Evolutionary conservation across 768 basidiomycete species (phyloP).

Genomic region (Naematelia encephala): DNA sequence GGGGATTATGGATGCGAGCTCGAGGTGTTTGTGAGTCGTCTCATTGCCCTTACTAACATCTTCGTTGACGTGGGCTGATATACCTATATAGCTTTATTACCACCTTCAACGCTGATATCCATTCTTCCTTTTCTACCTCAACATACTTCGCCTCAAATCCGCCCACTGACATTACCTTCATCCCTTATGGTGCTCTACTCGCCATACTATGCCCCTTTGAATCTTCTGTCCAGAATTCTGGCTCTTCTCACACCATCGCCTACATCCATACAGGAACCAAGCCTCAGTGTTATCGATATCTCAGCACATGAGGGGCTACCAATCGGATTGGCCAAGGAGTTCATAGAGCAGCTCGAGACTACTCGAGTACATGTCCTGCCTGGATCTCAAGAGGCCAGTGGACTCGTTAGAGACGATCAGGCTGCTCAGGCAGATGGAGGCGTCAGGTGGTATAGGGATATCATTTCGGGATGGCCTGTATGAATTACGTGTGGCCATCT

Average conservation of each 20-base stretch:
- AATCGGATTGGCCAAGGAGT: slow-evolving; percentile 69
- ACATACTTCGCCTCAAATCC: slow-evolving; percentile 67
- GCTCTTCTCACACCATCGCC: slow-evolving; percentile 51
- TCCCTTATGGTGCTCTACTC: slow-evolving; percentile 80
- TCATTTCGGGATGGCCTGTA: slow-evolving; percentile 29
- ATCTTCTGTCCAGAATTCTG: slow-evolving; percentile 62
- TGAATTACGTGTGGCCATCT: no score
- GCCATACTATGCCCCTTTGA: slow-evolving; percentile 65
- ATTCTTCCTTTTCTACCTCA: slow-evolving; percentile 65
- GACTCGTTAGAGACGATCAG: slow-evolving; percentile 72
- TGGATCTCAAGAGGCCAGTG: background rate
- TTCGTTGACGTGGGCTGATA: background rate
- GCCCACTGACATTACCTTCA: slow-evolving; percentile 64
- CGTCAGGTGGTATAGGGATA: slow-evolving; percentile 57
- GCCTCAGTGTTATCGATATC: slow-evolving; percentile 60
- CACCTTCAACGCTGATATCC: slow-evolving; percentile 79
- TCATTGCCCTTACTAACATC: background rate
- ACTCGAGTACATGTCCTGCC: slow-evolving; percentile 53
- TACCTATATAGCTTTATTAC: slow-evolving; percentile 66
- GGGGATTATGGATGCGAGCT: slow-evolving; percentile 93
- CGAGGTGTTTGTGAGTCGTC: slow-evolving; percentile 72
- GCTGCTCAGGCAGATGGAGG: slow-evolving; percentile 51
- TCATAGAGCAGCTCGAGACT: slow-evolving; percentile 69
- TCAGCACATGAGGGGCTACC: slow-evolving; percentile 69
- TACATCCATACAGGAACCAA: slow-evolving; percentile 50